Base-by-base conservation (phyloP, 805 yeast species). In the Candida parachauliodes region DNA sequence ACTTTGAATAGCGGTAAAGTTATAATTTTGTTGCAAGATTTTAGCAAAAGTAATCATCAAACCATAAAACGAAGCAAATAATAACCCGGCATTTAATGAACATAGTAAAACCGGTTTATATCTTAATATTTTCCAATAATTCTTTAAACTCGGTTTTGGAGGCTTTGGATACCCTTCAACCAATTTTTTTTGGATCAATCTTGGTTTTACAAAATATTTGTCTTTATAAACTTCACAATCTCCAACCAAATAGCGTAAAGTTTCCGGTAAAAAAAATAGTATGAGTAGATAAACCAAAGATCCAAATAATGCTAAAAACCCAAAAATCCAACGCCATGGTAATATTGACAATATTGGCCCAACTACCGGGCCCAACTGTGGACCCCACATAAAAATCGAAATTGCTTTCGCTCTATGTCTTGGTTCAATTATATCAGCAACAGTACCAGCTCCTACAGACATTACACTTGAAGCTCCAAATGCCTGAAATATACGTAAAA, bases 21-120 rank as follows among this genome's bases (percentile, higher is more conserved):
- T 41, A 46, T 76, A 76, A 7, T 57, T 50, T 0, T 54, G 46
- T 27, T 63, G 54, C 23, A 77, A 52, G 7, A 59, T 57, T 18
- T 60, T 60, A 0, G 79, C 54, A 45, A 73, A 71, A 1, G 77
- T 70, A 8, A 77, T 75, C 43, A 72, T 70, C 42, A 76, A 60
- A 1, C 71, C 79, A 43, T 77, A 77, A 46, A 74, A 77, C 14
- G 73, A 60, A 3, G 80, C 74, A 55, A 77, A 76, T n/a, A 75
- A 45, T 4, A 76, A 47, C 1, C 76, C 77, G 3, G 76, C 67
- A 24, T 70, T 65, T 5, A 74, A 29, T 0, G 79, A 70, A 33
- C 74, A 65, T 5, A 75, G 38, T 1, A 68, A 35, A 0, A 76
- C 72, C 1, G 79, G 78, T n/a, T 52, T 51, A 35, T 60, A 67